These are phyloP conservation scores for Iberis pinnata DNA, from an alignment of 345 rosid species.

Conservation along the genomic window DNA sequence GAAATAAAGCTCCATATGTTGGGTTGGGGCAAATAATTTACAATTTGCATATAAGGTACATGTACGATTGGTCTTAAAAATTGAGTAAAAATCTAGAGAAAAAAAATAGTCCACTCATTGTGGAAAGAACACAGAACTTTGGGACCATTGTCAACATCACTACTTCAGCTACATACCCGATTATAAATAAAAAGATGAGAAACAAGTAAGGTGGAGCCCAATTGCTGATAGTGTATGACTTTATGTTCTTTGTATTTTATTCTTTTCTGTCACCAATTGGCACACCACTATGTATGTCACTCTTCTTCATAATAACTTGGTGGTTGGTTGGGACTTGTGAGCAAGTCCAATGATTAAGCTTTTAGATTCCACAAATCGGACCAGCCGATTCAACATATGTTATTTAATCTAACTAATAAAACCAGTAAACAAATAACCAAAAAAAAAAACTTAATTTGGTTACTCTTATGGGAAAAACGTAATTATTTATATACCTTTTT, in stretches of 20 bases:
- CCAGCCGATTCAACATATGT: too few relatives aligned
- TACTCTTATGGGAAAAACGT: too few relatives aligned
- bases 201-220: conserved; percentile 18
- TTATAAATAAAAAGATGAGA: background rate
- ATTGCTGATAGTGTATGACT: background rate
- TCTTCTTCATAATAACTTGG: too few relatives aligned
- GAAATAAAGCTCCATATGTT: background rate
- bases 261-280: too few relatives aligned
- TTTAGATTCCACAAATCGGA: too few relatives aligned
- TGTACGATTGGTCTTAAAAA: conserved; percentile 3
- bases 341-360: too few relatives aligned
- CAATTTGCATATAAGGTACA: background rate
- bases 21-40: conserved; percentile 2
- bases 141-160: conserved; percentile 26
- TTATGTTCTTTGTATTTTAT: background rate
- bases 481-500: too few relatives aligned
- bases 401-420: too few relatives aligned
- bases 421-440: too few relatives aligned
- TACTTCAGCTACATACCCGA: conserved; percentile 15
- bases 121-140: conserved; percentile 8
- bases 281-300: too few relatives aligned
- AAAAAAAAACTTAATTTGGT: too few relatives aligned
- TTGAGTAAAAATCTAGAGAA: background rate
- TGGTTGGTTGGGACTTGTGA: too few relatives aligned
- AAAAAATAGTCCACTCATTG: conserved; percentile 17